Evolutionary conservation across 2,329 filamentous ascomycete genomes (phyloP).

Genomic region (Ophiostoma sp.): DNA sequence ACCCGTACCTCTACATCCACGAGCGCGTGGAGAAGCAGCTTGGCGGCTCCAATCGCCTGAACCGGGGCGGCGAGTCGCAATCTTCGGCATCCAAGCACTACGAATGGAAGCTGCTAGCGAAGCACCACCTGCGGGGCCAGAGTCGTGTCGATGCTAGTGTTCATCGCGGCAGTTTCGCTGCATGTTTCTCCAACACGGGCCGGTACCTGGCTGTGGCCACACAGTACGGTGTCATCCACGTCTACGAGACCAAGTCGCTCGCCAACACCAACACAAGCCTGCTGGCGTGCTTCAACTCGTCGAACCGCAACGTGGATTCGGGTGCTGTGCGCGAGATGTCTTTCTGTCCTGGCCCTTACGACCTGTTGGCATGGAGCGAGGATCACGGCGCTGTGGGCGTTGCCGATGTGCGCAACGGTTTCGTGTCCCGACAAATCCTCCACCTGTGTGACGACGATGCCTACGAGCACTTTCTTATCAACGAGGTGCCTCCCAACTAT

Average conservation of each 20-base stretch:
- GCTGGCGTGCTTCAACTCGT: constrained; percentile 75
- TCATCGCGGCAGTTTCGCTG: constrained; percentile 71
- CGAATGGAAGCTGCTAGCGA: constrained; percentile 54
- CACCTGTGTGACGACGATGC: constrained; percentile 58
- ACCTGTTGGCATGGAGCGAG: constrained; percentile 92
- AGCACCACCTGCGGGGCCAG: constrained; percentile 60
- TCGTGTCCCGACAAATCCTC: constrained; percentile 68
- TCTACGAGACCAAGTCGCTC: constrained; percentile 63
- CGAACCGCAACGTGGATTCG: constrained; percentile 65
- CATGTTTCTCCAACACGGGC: constrained; percentile 72
- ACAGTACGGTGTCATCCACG: constrained; percentile 75
- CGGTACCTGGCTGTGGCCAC: constrained; percentile 73
- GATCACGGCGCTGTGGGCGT: constrained; percentile 75
- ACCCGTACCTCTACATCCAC: constrained; percentile 84
- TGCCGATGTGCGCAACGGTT: constrained; percentile 68
- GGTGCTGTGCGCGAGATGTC: constrained; percentile 89
- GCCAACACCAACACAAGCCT: constrained; percentile 57
- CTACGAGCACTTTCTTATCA: constrained; percentile 57
- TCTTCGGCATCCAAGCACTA: constrained; percentile 34
- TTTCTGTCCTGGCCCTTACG: constrained; percentile 86
- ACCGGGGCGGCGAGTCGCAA: constrained; percentile 27
- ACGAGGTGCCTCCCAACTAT: constrained; percentile 31
- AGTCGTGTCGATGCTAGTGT: constrained; percentile 54
- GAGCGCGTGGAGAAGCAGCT: constrained; percentile 47
- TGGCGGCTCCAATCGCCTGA: constrained; percentile 27